Base-by-base conservation (phyloP, 208 protist genomes). In the Spongospora subterranea region DNA sequence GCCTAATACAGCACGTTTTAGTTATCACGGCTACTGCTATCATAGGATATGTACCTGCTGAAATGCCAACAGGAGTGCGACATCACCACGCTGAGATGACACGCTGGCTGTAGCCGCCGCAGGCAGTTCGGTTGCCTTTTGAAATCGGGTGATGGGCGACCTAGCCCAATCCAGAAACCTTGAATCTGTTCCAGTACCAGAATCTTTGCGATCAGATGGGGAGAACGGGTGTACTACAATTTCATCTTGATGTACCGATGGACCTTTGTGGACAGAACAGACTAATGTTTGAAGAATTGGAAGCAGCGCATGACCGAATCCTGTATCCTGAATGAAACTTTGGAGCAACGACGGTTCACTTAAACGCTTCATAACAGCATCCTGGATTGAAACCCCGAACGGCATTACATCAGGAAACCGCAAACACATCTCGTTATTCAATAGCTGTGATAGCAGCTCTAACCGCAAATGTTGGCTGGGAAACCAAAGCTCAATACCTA, bases 1-100 rank as follows among this genome's bases (percentile, higher is more conserved):
- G 40, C 71, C 71, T 82, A 43, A 35, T 40, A 82, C 54, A 65
- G 40, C 13, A 24, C 24, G 50, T 6, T 60, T 60, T 24, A 60
- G 50, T 24, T 60, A 60, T 29, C 13, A n/a, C n/a, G 50, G 6
- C 13, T 24, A 29, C 50, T 60, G 50, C 50, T 24, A 60, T 29
- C 6, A 60, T 6, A 29, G 24, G 50, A 6, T 29, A 29, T 24
- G 6, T 39, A 82, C 71, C 40, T 82, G 71, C 40, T 82, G 71
- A n/a, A 82, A 82, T 82, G 71, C 71, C 6, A 82, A 40, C 17
- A 82, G n/a, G 11, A 82, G 71, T 6, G 71, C 71, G n/a, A 82
- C n/a, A 43, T 82, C 71, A 43, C 71, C 71, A 40, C 71, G n/a
- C 40, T 82, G 71, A 40, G 6, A 40, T n/a, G n/a, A n/a, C n/a